phyloP scores from a whole-genome alignment of 139 green algal genomes.

The Helicosporidium sp. region DNA sequence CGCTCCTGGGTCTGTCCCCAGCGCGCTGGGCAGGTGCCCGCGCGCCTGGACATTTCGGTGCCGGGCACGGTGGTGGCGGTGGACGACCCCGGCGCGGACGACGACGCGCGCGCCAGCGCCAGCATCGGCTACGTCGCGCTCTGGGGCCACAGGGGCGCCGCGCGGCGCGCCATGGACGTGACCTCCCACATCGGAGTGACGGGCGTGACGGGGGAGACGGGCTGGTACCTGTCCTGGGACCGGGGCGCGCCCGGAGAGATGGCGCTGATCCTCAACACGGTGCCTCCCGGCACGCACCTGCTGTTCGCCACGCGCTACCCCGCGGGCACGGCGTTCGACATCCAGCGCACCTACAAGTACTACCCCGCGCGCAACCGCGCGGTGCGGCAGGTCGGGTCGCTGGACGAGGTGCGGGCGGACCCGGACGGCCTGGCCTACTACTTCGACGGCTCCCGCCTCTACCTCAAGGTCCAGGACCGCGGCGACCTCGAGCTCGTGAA shows the following conservation, averaged over 20 bases:
- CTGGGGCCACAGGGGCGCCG: conserved; percentile 19
- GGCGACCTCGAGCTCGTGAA: conserved; percentile 17
- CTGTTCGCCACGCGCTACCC: conserved; percentile 29
- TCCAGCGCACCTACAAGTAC: conserved; percentile 4
- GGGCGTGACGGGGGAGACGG: conserved; percentile 20
- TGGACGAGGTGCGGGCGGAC: background rate
- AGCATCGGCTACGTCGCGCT: conserved; percentile 21
- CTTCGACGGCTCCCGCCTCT: conserved; percentile 10
- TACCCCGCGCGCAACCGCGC: background rate
- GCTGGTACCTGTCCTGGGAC: conserved; percentile 29
- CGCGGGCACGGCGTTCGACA: conserved; percentile 13
- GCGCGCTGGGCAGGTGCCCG: no score
- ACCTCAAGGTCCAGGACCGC: conserved; percentile 26
- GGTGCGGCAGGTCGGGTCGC: background rate
- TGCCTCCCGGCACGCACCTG: conserved; percentile 15
- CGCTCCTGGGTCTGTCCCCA: no score
- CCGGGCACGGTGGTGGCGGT: no score
- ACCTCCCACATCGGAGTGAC: conserved; percentile 40
- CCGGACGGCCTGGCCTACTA: background rate
- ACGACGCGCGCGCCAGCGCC: conserved; percentile 1
- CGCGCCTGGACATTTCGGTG: no score
- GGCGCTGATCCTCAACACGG: conserved; percentile 19
- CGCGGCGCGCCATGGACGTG: conserved; percentile 19
- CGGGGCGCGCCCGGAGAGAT: conserved; percentile 14
- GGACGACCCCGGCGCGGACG: no score